Percentiles rank a stretch among this genome's conserved stretches.
phyloP scores from a whole-genome alignment of 345 rosid species.

The Dimocarpus longan region DNA sequence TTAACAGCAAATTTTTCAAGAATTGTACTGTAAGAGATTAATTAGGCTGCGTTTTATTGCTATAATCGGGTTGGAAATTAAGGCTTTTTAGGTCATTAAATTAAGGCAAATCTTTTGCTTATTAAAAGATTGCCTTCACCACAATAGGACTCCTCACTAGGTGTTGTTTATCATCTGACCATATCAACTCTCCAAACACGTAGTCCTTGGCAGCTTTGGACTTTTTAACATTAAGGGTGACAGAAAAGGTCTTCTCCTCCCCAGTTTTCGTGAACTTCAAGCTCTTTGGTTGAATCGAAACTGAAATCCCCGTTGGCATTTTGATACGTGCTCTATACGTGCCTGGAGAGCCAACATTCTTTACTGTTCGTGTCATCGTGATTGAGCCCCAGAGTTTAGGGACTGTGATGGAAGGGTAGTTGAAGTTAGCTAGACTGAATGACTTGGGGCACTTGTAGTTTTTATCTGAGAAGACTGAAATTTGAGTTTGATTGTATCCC shows the following conservation, averaged over 20 bases:
- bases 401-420: slow-evolving; percentile 83
- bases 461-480: slow-evolving; percentile 38
- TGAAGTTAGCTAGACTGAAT: slow-evolving; percentile 50
- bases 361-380: slow-evolving; percentile 53
- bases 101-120: background rate
- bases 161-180: slow-evolving; percentile 72
- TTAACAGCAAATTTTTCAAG: too few relatives aligned
- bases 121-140: slow-evolving; percentile 35
- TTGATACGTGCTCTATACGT: slow-evolving; percentile 44
- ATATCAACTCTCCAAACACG: slow-evolving; percentile 61
- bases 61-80: background rate
- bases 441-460: slow-evolving; percentile 49
- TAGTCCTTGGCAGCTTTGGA: slow-evolving; percentile 31
- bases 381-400: slow-evolving; percentile 37
- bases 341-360: slow-evolving; percentile 72
- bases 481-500: slow-evolving; percentile 57
- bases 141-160: slow-evolving; percentile 76
- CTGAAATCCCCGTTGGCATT: slow-evolving; percentile 50
- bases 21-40: too few relatives aligned
- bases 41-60: background rate
- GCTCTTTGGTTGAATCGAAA: slow-evolving; percentile 50
- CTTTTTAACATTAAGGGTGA: slow-evolving; percentile 37
- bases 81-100: background rate
- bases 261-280: slow-evolving; percentile 55
- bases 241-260: slow-evolving; percentile 58